Conservation (phyloP, 805 yeast species). For the Sugiyamaella marilandica region DNA sequence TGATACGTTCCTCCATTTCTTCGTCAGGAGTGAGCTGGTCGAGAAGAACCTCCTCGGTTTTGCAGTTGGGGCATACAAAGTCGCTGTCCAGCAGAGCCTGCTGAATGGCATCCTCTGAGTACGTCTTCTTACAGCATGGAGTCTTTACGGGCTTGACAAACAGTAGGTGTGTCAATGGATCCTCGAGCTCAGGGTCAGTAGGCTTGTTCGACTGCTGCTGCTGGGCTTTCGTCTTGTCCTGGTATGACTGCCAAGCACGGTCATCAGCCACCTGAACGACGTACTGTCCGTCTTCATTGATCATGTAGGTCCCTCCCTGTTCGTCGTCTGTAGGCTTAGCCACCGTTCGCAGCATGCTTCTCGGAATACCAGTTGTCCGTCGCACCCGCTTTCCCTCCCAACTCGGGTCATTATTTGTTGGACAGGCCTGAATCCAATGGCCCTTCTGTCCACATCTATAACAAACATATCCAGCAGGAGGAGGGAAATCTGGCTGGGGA, state of each 20-base stretch:
- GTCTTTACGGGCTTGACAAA: conserved; percentile 71
- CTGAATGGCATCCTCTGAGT: conserved; percentile 61
- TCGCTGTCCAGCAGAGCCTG: conserved; percentile 70
- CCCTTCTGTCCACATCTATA: conserved; percentile 94
- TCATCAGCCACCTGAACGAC: conserved; percentile 95
- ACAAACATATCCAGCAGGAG: conserved; percentile 95
- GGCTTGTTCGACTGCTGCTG: conserved; percentile 39
- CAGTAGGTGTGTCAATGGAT: conserved; percentile 65
- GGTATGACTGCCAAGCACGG: conserved; percentile 83
- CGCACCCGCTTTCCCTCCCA: conserved; percentile 90
- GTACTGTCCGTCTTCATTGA: conserved; percentile 91
- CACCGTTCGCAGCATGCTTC: conserved; percentile 80
- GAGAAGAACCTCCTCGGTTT: conserved; percentile 62
- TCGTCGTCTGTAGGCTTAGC: conserved; percentile 71
- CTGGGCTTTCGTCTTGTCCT: conserved; percentile 48
- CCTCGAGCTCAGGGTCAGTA: conserved; percentile 58
- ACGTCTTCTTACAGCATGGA: conserved; percentile 66
- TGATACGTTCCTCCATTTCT: conserved; percentile 52
- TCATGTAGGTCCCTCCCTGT: conserved; percentile 53
- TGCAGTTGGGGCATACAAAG: conserved; percentile 87
- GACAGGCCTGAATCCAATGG: conserved; percentile 96
- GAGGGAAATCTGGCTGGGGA: conserved; percentile 56
- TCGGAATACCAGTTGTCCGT: conserved; percentile 96
- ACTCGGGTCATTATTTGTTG: conserved; percentile 86
- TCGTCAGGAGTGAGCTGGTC: conserved; percentile 65